Base-by-base conservation (phyloP, 768 basidiomycete species). In the Crucibulum laeve region DNA sequence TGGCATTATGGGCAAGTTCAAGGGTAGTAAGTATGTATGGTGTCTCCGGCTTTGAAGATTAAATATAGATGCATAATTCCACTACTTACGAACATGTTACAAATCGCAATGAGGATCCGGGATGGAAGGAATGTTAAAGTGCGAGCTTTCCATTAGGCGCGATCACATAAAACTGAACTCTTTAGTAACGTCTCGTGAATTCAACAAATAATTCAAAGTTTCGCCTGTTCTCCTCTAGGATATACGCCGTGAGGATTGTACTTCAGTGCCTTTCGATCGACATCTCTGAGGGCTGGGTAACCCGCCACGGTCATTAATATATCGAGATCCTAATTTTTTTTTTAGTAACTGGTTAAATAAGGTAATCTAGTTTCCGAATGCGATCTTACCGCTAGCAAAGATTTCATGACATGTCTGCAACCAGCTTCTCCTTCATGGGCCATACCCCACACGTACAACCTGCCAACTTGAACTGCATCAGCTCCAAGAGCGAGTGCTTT, bases 401-500 rank as follows among this genome's bases (percentile, higher is more conserved):
- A 68, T 54, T 69, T 73, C 65, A 79, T 71, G 23, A 79, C 78
- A 53, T 79, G 77, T 25, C 70, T 53, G 46, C 75, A 76, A 0
- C 78, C 78, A 1, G 62, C 59, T 46, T 75, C 73, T 14, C 74
- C 74, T 50, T 73, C 74, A 53, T 75, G 72, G 4, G 71, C 53
- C 68, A 78, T 72, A 10, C 75, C 75, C 70, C 70, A 77, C 21
- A 78, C 66, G 52, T 64, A 73, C 21, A 74, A 54, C 15, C 76
- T 57, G 4, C 78, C 77, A 37, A 78, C 65, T 46, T 68, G 59
- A 24, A 79, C 77, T 2, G 69, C 71, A 45, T 79, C 69, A 13
- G 77, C 77, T 17, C 77, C 76, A 14, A 80, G 61, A 1, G 77
- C 76, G 35, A 79, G 56, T 3, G 79, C 78, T 61, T 79, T 78